Base-by-base conservation (phyloP, 2,329 filamentous ascomycete species). In the Ophiostoma ulmi region DNA sequence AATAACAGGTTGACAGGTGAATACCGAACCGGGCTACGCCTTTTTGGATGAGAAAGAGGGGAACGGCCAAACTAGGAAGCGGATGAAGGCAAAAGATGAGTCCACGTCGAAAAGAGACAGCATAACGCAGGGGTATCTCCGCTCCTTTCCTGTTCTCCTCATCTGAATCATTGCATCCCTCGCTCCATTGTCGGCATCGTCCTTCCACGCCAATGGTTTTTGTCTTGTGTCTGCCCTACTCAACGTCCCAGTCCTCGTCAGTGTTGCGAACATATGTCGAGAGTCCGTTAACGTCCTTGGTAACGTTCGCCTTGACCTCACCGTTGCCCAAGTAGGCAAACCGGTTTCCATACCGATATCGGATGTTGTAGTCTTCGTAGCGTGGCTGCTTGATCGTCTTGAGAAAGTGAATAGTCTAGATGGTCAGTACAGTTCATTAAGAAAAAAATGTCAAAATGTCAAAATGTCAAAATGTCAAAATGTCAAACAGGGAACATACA, bases 221-320 rank as follows among this genome's bases (percentile, higher is more conserved):
- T 22, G n/a, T 26, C 52, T 26, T 58, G 52, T 26, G 11, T 58
- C 10, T n/a, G 58, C 41, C 39, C 70, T 78, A 83, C 38, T 82
- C 82, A 55, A 84, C 77, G 55, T 76, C 77, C 82, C 82, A 83
- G 36, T 81, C 80, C 67, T 81, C 77, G 72, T 84, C 82, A 48
- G 75, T 77, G 73, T 78, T 80, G 67, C 81, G 78, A 70, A 83
- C 80, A 72, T 83, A 83, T 5, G 81, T 79, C 70, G 80, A 80
- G 55, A 84, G 73, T 3, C 81, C 81, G 31, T 76, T 74, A 39
- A 81, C 75, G 69, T 82, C 79, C 48, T 77, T 77, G 8, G 78
- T 80, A 20, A 76, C 76, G 69, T 79, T 80, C 4, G 81, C 80
- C 76, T 83, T 83, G 35, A 83, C 79, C 73, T 82, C 79, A 38